Base-by-base conservation (phyloP, 495 filamentous ascomycete species). In the Penicillium lividum region DNA sequence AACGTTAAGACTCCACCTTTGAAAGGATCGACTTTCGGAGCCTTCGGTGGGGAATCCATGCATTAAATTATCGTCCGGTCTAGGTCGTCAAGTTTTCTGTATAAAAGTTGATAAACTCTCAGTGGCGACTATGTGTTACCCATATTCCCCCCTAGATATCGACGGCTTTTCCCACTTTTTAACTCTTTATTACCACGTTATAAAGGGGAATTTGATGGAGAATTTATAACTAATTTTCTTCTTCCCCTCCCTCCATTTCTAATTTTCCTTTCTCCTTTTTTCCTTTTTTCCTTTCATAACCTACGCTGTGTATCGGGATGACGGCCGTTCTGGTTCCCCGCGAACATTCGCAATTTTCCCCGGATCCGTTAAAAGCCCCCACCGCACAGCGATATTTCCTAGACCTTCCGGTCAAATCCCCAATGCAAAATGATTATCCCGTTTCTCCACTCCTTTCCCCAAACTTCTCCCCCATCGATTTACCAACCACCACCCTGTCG, bases 401-500 rank as follows among this genome's bases (percentile, higher is more conserved):
- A 8, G 68, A 69, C 36, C 58, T 69, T 40, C 69, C 59, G 45
- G 54, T 59, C 59, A 77, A 77, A 61, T 69, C 75, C 33, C 64
- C 73, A 29, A 71, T 74, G 52, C 66, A 68, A 54, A 46, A 70
- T 59, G 72, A 72, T 11, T 68, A 67, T 57, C 56, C 63, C 46
- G 31, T 7, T 61, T 75, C 13, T 74, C 74, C 15, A 73, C 78
- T 28, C 60, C 70, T 74, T 5, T 82, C 79, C 4, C 73, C 80
- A 0, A 69, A 65, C 36, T 71, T 76, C 61, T 65, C 70, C 8
- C 67, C 57, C 9, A 15, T 69, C 29, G 49, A 63, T 50, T 73
- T 77, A 4, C 85, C 87, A 9, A 84, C 85, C 18, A 82, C 86
- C n/a, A 86, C 79, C 56, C 66, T 90, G 27, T 89, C 88, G 0